phyloP scores from a whole-genome alignment of 2,329 filamentous ascomycete genomes.

The Pseudocercospora eumusae region DNA sequence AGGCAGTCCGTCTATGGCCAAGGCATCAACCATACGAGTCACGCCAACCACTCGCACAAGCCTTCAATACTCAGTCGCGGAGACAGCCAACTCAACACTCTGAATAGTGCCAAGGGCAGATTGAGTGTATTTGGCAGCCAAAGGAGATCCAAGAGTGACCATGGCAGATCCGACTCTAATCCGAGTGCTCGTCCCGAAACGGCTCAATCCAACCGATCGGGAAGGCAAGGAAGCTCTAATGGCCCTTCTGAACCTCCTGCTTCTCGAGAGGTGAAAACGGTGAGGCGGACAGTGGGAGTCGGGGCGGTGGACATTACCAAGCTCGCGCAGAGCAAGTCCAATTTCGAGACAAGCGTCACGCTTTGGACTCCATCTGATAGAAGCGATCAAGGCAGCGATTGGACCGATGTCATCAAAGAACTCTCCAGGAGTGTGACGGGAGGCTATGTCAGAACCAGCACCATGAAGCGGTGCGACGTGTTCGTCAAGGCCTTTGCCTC shows the following conservation, averaged over 20 bases:
- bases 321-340: conserved; percentile 31
- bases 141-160: conserved; percentile 44
- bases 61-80: conserved; percentile 24
- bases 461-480: conserved; percentile 74
- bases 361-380: conserved; percentile 73
- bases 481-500: conserved; percentile 76
- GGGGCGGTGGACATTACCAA: conserved; percentile 73
- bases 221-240: conserved; percentile 23
- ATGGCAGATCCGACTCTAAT: conserved; percentile 25
- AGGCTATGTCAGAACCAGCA: conserved; percentile 55
- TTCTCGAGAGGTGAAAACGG: conserved; percentile 49
- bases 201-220: conserved; percentile 32
- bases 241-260: conserved; percentile 16
- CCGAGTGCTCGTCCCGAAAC: conserved; percentile 30
- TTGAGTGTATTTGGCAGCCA: conserved; percentile 67
- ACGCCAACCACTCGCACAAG: not conserved
- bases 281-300: conserved; percentile 71
- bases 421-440: conserved; percentile 73
- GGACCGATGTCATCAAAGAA: conserved; percentile 71
- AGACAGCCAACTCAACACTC: conserved; percentile 22
- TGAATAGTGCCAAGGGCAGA: conserved; percentile 42
- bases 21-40: conserved; percentile 22
- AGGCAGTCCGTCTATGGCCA: conserved; percentile 30
- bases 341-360: conserved; percentile 51
- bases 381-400: conserved; percentile 63